Evolutionary conservation across 1,284 basidiomycete species (phyloP), one percentile per base, ranked within the genome.

Genomic region (Meripilus lineatus): DNA sequence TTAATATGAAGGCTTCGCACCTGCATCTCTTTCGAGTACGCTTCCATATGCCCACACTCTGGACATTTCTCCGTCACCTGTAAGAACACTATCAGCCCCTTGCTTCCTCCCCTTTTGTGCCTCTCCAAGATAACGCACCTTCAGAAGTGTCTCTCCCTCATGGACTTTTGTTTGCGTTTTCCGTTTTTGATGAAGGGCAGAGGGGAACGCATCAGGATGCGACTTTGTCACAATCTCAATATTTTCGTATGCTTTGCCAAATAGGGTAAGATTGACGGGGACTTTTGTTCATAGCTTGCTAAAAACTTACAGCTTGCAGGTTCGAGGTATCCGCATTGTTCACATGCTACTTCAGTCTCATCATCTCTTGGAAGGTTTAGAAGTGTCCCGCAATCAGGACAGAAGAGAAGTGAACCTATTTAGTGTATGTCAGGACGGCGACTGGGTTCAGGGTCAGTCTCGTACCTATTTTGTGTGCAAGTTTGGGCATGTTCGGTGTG

Each of bases 21-120:
- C 76, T 89, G 87, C 63, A 80, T 77, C 56, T 88, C 84, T 61
- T 85, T 84, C 42, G 84, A 86, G 55, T 77, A 88, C 20, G 87
- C 86, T 55, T 85, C 83, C 53, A 81, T 70, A 65, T 92, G 80
- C 32, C 90, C 90, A 58, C 95, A 99, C 40, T 80, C 78, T 1
- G 92, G 92, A 61, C 96, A 99, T 65, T 87, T 88, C 65, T 98
- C 95, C 43, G 89, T 83, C 28, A 93, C 89, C 89, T 96, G 57
- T 13, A 38, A 32, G 37, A n/a, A n/a, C n/a, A n/a, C n/a, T n/a
- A n/a, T n/a, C n/a, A n/a, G n/a, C n/a, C n/a, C n/a, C n/a, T n/a
- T n/a, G n/a, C n/a, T n/a, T n/a, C n/a, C n/a, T n/a, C n/a, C n/a
- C n/a, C n/a, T n/a, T n/a, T n/a, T n/a, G n/a, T n/a, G n/a, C n/a